Conservation (phyloP, 257 asterid genomes). For the Knoxia roxburghii region DNA sequence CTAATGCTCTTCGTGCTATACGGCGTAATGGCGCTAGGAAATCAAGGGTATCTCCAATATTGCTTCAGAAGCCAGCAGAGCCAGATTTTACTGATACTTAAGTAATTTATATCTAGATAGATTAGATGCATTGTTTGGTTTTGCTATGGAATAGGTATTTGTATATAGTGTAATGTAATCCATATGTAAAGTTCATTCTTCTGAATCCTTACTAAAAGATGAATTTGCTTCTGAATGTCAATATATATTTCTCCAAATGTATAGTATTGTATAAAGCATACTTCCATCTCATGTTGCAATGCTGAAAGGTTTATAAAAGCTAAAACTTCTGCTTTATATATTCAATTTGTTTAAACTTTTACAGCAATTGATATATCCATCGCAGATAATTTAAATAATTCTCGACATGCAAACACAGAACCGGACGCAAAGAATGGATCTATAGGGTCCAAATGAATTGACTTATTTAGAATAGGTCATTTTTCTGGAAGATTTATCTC, state of each 20-base stretch:
- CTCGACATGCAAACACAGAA: no score
- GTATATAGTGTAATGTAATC: conserved; percentile 13
- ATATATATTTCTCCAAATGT: neutral
- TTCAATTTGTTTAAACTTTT: no score
- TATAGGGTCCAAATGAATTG: no score
- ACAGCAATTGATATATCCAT: no score
- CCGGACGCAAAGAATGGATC: no score
- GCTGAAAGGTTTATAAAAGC: no score
- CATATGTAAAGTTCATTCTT: conserved; percentile 6
- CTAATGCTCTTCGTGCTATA: conserved; percentile 70
- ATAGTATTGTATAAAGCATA: no score
- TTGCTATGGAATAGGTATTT: neutral
- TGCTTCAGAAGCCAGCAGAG: conserved; percentile 91
- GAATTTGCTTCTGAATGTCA: neutral
- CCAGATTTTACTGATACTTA: conserved; percentile 77
- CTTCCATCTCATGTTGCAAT: no score
- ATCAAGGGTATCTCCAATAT: conserved; percentile 60
- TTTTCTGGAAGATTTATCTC: no score
- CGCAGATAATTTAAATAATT: no score
- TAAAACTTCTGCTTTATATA: no score
- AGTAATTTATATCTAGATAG: conserved; percentile 25
- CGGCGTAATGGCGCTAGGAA: conserved; percentile 54
- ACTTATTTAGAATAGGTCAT: no score
- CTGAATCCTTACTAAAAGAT: neutral
- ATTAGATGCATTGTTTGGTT: conserved; percentile 6